Percentiles rank a stretch among this genome's conserved stretches.
phyloP scores from a whole-genome alignment of 2,329 filamentous ascomycete genomes.

The Metarhizium robertsii region DNA sequence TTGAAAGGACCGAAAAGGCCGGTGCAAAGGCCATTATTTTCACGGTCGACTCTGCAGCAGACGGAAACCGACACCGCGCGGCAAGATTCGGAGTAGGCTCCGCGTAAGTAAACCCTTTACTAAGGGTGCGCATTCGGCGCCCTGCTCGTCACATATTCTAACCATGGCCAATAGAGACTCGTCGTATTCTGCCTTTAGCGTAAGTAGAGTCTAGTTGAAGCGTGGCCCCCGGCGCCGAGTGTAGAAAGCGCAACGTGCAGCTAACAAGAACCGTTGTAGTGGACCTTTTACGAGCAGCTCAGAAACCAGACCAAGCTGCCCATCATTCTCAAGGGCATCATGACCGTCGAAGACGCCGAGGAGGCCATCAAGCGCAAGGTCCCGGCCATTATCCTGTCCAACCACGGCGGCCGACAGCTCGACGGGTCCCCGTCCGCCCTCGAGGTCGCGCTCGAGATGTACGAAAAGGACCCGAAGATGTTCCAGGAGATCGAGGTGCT shows the following conservation, averaged over 20 bases:
- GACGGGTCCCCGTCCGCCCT: conserved; percentile 28
- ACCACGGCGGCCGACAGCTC: conserved; percentile 34
- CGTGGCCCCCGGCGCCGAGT: too few relatives aligned
- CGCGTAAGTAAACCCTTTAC: conserved; percentile 13
- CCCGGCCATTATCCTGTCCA: conserved; percentile 29
- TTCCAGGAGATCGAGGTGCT: conserved; percentile 29
- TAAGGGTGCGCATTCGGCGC: background rate
- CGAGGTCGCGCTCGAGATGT: conserved; percentile 29
- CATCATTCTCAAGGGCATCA: conserved; percentile 31
- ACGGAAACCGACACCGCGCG: conserved; percentile 30
- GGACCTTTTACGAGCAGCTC: conserved; percentile 20
- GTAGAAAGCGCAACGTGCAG: too few relatives aligned
- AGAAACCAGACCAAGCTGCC: conserved; percentile 26
- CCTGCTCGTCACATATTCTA: background rate
- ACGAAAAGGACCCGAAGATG: conserved; percentile 25
- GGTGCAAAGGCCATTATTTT: conserved; percentile 28
- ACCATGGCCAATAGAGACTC: background rate
- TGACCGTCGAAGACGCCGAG: conserved; percentile 25
- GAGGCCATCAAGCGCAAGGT: conserved; percentile 22
- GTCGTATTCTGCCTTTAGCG: background rate
- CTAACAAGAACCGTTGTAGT: background rate
- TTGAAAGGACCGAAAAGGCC: conserved; percentile 21
- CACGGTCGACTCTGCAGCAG: conserved; percentile 29
- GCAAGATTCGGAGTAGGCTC: conserved; percentile 28
- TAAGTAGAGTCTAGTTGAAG: background rate